phyloP scores from a whole-genome alignment of 1,284 basidiomycete genomes.

The Pyrrhoderma noxium region DNA sequence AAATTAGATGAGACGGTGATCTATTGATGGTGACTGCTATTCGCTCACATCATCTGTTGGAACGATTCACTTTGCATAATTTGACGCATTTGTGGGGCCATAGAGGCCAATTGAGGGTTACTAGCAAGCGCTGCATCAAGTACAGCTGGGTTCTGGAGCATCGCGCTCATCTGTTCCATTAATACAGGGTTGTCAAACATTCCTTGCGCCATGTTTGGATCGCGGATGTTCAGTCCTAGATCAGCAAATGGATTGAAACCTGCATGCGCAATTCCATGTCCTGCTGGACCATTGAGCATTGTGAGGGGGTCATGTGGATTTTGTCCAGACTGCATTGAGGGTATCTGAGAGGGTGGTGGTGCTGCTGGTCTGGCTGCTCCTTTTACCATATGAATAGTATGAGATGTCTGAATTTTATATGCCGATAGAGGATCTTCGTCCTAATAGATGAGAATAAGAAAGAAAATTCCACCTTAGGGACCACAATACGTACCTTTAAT shows the following conservation, averaged over 20 bases:
- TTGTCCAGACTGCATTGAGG: constrained; percentile 78
- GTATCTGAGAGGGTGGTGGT: constrained; percentile 45
- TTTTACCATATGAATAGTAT: constrained; percentile 94
- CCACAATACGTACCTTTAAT: constrained; percentile 46
- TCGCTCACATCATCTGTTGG: constrained; percentile 73
- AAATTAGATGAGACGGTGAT: background rate
- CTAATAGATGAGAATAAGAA: constrained; percentile 31
- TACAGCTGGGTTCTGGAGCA: constrained; percentile 75
- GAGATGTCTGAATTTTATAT: constrained; percentile 84
- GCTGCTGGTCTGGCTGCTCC: constrained; percentile 51
- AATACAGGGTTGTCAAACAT: background rate
- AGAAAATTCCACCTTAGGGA: background rate
- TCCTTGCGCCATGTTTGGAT: constrained; percentile 74
- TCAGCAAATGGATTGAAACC: constrained; percentile 85
- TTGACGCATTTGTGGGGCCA: constrained; percentile 76
- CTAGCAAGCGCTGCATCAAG: constrained; percentile 79
- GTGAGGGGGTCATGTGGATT: constrained; percentile 75
- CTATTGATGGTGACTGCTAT: constrained; percentile 18
- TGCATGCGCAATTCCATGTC: constrained; percentile 59
- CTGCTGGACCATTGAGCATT: constrained; percentile 62
- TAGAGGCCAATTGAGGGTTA: constrained; percentile 72
- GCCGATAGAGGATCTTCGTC: constrained; percentile 76
- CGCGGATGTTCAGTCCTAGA: constrained; percentile 79
- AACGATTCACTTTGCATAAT: constrained; percentile 79
- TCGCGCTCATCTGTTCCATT: constrained; percentile 57